Conservation (phyloP, 176 grass and related monocot genomes). For the Aechmea fasciata region DNA sequence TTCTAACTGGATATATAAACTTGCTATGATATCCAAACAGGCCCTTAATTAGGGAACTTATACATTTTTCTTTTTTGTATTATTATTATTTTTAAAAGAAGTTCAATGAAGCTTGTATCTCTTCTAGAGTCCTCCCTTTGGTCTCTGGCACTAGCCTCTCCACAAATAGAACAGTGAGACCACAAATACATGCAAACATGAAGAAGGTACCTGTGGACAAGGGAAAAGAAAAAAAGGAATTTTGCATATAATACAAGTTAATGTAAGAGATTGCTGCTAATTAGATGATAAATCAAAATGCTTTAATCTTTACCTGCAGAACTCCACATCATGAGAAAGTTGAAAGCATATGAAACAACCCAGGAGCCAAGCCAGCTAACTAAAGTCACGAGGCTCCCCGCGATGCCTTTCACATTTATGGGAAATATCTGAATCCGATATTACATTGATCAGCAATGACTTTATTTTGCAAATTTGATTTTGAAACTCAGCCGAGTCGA, state of each 20-base stretch:
- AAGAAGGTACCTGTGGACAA: conserved; percentile 51
- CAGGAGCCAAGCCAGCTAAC: conserved; percentile 73
- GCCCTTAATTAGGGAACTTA: neutral
- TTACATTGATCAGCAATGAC: neutral
- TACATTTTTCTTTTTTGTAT: neutral
- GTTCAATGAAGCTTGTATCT: conserved; percentile 73
- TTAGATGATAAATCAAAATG: neutral
- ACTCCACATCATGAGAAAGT: conserved; percentile 74
- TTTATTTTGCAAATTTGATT: neutral
- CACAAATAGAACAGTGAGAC: conserved; percentile 58
- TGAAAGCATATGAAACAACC: conserved; percentile 66
- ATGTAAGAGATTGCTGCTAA: neutral
- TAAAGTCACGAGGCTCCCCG: conserved; percentile 80
- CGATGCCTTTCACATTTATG: conserved; percentile 67
- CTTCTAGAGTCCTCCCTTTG: conserved; percentile 75
- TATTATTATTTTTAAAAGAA: neutral
- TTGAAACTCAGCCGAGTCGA: too few species aligned
- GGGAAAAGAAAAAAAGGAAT: neutral
- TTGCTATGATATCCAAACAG: too few species aligned
- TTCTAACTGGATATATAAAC: too few species aligned
- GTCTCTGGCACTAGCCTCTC: conserved; percentile 62
- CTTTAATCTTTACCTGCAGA: conserved; percentile 42
- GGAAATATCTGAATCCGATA: conserved; percentile 62
- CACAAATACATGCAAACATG: conserved; percentile 55
- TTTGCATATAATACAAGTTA: neutral